phyloP scores from a whole-genome alignment of 2,329 filamentous ascomycete genomes.

The Pseudocercospora fuligena region DNA sequence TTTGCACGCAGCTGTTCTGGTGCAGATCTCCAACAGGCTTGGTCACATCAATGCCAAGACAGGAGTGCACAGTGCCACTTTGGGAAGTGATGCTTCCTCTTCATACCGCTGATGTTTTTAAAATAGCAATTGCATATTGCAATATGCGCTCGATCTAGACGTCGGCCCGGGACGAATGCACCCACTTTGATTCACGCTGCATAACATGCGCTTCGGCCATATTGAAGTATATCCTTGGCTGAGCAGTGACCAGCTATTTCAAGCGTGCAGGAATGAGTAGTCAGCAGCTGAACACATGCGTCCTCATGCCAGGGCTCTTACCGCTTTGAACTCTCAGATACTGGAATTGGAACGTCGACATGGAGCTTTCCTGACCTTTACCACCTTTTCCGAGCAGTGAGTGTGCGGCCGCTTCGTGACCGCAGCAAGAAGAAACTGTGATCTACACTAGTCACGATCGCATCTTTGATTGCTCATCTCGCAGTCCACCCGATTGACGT shows the following conservation, averaged over 20 bases:
- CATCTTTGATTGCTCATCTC: background rate
- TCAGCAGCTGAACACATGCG: background rate
- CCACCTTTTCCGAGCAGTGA: background rate
- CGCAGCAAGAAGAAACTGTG: background rate
- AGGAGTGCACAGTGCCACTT: background rate
- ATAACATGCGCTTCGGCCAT: too few species aligned
- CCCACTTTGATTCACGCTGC: too few species aligned
- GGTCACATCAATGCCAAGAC: background rate
- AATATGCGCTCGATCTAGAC: too few species aligned
- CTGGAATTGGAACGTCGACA: background rate
- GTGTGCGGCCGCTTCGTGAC: background rate
- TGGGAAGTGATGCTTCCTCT: background rate
- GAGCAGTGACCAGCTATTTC: too few species aligned
- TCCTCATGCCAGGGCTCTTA: background rate
- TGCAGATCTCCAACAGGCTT: background rate
- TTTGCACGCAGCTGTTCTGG: background rate
- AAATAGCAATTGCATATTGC: too few species aligned
- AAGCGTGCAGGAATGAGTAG: background rate
- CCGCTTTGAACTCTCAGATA: background rate
- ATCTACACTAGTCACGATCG: background rate
- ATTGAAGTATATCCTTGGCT: too few species aligned
- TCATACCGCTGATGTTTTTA: background rate
- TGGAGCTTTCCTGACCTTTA: background rate
- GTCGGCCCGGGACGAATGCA: too few species aligned
- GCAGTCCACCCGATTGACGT: background rate